These are phyloP conservation scores for Colletotrichum sp. DNA, from an alignment of 2,329 filamentous ascomycete species.

Conservation along the genomic window DNA sequence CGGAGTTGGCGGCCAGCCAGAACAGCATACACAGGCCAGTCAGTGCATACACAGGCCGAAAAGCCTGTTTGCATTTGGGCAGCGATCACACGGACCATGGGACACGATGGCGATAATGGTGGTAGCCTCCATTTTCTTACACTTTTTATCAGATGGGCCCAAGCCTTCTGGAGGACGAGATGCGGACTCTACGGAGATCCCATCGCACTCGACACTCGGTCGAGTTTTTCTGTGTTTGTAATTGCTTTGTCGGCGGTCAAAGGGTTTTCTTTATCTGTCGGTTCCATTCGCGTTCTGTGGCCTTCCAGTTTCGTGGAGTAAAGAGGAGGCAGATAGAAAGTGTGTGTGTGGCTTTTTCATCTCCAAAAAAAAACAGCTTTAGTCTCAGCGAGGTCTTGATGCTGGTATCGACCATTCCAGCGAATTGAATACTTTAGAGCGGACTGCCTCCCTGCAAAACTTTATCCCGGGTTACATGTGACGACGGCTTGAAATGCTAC, in stretches of 20 bases:
- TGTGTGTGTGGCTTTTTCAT: constrained; percentile 9
- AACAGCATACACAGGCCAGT: not conserved
- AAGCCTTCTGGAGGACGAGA: not conserved
- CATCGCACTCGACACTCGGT: not conserved
- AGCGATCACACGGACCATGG: constrained; percentile 15
- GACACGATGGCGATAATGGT: constrained; percentile 12
- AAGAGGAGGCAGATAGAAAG: constrained; percentile 9
- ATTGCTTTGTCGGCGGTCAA: constrained; percentile 15
- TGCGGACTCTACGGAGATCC: not conserved
- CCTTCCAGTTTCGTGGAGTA: constrained; percentile 7
- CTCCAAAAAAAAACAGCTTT: constrained; percentile 6
- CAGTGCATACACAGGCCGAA: constrained; percentile 9
- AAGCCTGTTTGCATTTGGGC: constrained; percentile 9
- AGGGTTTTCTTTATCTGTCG: constrained; percentile 10
- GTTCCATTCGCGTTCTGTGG: constrained; percentile 10
- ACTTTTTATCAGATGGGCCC: constrained; percentile 9
- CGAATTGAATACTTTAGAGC: constrained; percentile 21
- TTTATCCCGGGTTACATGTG: not conserved
- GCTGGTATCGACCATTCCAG: constrained; percentile 17
- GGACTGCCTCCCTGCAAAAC: not conserved
- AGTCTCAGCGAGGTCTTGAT: constrained; percentile 18
- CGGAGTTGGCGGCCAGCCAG: not conserved
- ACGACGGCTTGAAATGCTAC: not conserved
- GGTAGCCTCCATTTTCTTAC: constrained; percentile 8
- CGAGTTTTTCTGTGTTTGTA: constrained; percentile 3